These are phyloP conservation scores for Penicillium manginii DNA, from an alignment of 495 filamentous ascomycete species.

Conservation along the genomic window DNA sequence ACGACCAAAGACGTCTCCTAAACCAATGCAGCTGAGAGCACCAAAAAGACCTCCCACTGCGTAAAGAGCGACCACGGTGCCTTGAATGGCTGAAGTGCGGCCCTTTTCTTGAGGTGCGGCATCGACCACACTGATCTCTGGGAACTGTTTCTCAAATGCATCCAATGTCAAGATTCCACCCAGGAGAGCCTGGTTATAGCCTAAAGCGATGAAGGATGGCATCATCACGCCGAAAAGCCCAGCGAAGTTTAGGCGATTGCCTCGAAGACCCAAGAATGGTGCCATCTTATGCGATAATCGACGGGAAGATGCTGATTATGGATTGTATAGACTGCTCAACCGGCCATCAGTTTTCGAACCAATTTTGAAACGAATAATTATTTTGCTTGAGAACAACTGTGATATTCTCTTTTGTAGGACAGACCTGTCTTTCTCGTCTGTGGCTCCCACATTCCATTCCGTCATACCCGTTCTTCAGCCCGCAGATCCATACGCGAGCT, in stretches of 20 bases:
- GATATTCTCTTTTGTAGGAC: neutral
- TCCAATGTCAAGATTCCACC: conserved; percentile 32
- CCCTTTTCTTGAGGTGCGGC: conserved; percentile 28
- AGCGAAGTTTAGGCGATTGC: conserved; percentile 26
- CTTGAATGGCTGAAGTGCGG: conserved; percentile 20
- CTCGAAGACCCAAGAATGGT: conserved; percentile 24
- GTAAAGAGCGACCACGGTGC: conserved; percentile 30
- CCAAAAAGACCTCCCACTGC: conserved; percentile 28
- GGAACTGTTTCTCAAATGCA: conserved; percentile 44
- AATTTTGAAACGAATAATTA: too few relatives aligned
- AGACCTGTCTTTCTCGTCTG: neutral
- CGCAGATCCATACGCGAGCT: neutral
- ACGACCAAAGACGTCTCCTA: conserved; percentile 29
- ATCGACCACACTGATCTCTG: conserved; percentile 40
- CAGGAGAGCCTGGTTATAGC: conserved; percentile 47
- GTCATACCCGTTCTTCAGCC: neutral
- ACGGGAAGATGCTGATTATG: neutral
- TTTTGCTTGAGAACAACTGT: too few relatives aligned
- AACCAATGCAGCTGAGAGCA: conserved; percentile 22
- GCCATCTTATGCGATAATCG: conserved; percentile 9
- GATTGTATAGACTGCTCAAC: neutral
- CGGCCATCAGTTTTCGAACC: neutral
- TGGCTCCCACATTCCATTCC: conserved; percentile 16
- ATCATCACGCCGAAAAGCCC: conserved; percentile 27
- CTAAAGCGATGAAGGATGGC: conserved; percentile 45